Evolutionary conservation across 163 green algal species (phyloP), one percentile per base, ranked within the genome.

Genomic region (Scenedesmus sp.): DNA sequence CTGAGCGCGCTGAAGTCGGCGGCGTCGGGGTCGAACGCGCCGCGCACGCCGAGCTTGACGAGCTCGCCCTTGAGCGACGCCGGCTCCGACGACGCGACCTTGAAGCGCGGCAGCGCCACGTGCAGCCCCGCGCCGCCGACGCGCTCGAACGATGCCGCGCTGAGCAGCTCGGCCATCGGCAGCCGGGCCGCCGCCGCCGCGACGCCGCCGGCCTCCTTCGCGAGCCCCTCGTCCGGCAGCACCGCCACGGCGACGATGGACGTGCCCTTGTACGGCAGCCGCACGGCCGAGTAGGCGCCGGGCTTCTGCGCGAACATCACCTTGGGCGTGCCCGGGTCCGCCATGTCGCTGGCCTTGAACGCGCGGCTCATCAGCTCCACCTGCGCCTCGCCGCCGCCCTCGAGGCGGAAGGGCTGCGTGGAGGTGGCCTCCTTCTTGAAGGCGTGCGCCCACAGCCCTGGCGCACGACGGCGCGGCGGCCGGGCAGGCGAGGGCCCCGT

Each of bases 71-170:
- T 77, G 2, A 77, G 36, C 28, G 69, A 77, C 33, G 64, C 29
- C 1, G 9, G 22, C 60, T 75, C 11, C 4, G 26, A 75, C n/a
- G 53, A 22, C 15, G 51, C 34, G 42, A 85, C 77, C 33, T 81
- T 87, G 73, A 87, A 87, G 50, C 64, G 76, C 62, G 83, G 83
- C 53, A 87, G 39, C 13, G 63, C 9, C 10, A 87, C n/a, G 13
- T 57, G 28, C 33, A 70, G 36, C 26, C 63, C 60, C 14, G 26
- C 54, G 4, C 17, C 2, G 28, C 18, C 20, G 2, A 73, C 60
- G 1, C 26, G 26, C 29, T 48, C 28, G 42, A 54, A 80, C 44
- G 54, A 53, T 1, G 11, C 1, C 3, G 42, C 39, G n/a, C 50
- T 22, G 22, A 80, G 22, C 39, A 80, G 31, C 45, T 80, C 39